phyloP scores from a whole-genome alignment of 2,329 filamentous ascomycete species.

The Pseudocercospora crystallina region DNA sequence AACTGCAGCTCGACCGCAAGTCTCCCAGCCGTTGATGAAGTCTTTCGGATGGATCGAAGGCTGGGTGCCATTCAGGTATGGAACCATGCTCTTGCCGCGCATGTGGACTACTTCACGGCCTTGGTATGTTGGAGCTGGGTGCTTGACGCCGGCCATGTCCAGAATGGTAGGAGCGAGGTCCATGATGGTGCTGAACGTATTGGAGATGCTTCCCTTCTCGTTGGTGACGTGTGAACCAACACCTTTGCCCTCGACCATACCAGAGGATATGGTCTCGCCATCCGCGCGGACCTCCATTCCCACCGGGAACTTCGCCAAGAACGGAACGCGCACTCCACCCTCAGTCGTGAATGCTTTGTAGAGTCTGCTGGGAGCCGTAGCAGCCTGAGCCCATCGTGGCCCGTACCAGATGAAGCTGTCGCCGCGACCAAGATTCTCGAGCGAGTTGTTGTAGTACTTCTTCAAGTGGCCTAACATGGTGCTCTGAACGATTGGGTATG shows the following conservation, averaged over 20 bases:
- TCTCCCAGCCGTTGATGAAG: constrained; percentile 59
- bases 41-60: constrained; percentile 51
- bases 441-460: constrained; percentile 58
- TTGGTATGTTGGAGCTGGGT: constrained; percentile 55
- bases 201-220: constrained; percentile 43
- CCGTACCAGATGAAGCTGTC: constrained; percentile 63
- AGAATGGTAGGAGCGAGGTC: constrained; percentile 46
- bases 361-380: constrained; percentile 51
- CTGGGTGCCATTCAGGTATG: constrained; percentile 39
- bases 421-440: constrained; percentile 59
- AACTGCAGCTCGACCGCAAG: constrained; percentile 55
- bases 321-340: constrained; percentile 55
- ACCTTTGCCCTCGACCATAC: constrained; percentile 45
- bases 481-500: constrained; percentile 57
- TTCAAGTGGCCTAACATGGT: constrained; percentile 55
- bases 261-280: constrained; percentile 39
- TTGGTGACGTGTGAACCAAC: constrained; percentile 23
- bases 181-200: constrained; percentile 52
- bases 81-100: constrained; percentile 51
- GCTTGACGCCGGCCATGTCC: constrained; percentile 50
- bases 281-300: constrained; percentile 16
- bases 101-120: constrained; percentile 53
- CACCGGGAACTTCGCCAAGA: constrained; percentile 45
- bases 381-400: constrained; percentile 56
- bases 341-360: constrained; percentile 51